Conservation (phyloP, 2,329 filamentous ascomycete species). For the Fusarium subtropicale region DNA sequence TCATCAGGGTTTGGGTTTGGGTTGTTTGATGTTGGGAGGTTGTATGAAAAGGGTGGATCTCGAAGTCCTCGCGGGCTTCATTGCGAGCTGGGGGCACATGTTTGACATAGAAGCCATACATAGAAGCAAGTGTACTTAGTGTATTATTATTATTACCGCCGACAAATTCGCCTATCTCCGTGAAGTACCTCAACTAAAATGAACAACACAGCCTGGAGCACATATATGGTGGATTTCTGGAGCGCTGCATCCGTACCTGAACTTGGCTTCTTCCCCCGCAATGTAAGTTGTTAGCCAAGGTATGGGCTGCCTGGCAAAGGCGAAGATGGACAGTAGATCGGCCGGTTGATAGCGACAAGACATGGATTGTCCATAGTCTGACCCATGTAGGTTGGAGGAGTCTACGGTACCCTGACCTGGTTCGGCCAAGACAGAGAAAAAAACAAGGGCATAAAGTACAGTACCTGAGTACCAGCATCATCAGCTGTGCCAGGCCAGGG, state of each 20-base stretch:
- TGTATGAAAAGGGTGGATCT: slow-evolving; percentile 30
- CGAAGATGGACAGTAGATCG: slow-evolving; percentile 40
- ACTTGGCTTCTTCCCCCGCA: slow-evolving; percentile 26
- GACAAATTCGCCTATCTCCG: background rate
- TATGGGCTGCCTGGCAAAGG: slow-evolving; percentile 7
- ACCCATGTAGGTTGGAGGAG: slow-evolving; percentile 12
- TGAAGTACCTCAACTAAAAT: slow-evolving; percentile 2
- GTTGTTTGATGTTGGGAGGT: slow-evolving; percentile 11
- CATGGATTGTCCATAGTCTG: slow-evolving; percentile 2
- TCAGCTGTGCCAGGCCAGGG: slow-evolving; percentile 12
- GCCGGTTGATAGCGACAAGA: slow-evolving; percentile 18
- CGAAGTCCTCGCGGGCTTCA: slow-evolving; percentile 42
- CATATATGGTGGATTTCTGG: background rate
- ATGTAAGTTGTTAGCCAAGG: slow-evolving; percentile 1
- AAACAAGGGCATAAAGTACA: slow-evolving; percentile 12
- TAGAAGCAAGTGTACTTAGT: slow-evolving; percentile 5
- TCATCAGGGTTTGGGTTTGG: slow-evolving; percentile 8
- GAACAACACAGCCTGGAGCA: slow-evolving; percentile 2
- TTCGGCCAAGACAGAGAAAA: background rate
- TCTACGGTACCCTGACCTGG: slow-evolving; percentile 6
- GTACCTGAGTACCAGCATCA: background rate
- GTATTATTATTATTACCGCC: slow-evolving; percentile 14
- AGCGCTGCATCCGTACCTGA: slow-evolving; percentile 1
- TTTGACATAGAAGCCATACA: slow-evolving; percentile 39
- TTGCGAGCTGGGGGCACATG: slow-evolving; percentile 36